Base-by-base conservation (phyloP, 2,329 filamentous ascomycete species). In the Sporothrix dimorphospora region DNA sequence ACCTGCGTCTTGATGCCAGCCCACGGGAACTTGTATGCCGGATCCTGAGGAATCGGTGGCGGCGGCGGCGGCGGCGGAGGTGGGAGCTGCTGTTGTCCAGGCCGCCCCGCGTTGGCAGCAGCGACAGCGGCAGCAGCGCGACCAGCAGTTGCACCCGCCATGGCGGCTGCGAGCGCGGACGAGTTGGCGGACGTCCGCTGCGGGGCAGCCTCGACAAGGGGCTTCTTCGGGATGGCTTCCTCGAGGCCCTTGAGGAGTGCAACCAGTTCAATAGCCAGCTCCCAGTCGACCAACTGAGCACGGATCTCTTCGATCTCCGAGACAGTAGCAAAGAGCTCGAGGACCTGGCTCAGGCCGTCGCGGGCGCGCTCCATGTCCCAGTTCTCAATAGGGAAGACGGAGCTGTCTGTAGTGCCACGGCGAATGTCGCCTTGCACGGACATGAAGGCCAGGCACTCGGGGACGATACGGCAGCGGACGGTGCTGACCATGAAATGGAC, bases 301-400 rank as follows among this genome's bases (percentile, higher is more conserved):
- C 97, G 93, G 84, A 94, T 94, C 68, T 93, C 91, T 57, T 91
- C 87, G 77, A 95, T 92, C 78, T 97, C 94, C 0, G 93, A 94
- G 38, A 97, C 88, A 0, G 96, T 94, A 19, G 92, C 94, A 70
- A 98, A 92, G 79, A 98, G 97, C 77, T 98, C 94, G 1, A 98
- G 88, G 78, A 97, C 97, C 80, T 98, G 94, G 69, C 94, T 94
- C 0, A 98, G 89, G 0, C 95, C 95, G 78, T 98, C 95, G 80
- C 97, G 97, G 72, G 97, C 95, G 16, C 95, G 90, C 80, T 98
- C 95, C 92, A 98, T 97, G 78, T 98, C 95, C 95, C 95, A 98
- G 63, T 94, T 88, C 77, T 98, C 97, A 1, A 98, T 90, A 0
- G 95, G 95, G 77, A 98, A 98, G 78, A 98, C 94, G 74, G 93